A percentile compares a stretch with the other conserved stretches of the same genome.
Conservation (phyloP, 352 stramenopile genomes). For the Phytophthora agathidicida region DNA sequence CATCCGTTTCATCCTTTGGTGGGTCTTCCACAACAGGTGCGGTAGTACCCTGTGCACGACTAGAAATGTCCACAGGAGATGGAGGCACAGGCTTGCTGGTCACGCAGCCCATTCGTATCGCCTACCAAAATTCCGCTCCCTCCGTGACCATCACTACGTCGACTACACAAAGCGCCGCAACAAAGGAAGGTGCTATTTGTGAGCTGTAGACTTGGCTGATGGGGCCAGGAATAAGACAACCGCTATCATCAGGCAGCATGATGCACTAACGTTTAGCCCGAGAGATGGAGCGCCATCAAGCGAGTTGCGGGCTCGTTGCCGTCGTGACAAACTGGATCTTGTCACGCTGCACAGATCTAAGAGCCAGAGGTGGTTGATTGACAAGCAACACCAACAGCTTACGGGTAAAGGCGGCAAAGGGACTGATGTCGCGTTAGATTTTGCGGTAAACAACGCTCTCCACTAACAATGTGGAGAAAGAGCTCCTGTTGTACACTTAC, state of each 20-base stretch:
- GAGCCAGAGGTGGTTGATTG: slow-evolving; percentile 5
- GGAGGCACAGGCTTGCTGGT: slow-evolving; percentile 20
- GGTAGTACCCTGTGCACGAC: not conserved
- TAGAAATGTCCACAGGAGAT: slow-evolving; percentile 1
- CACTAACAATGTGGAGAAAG: too few species aligned
- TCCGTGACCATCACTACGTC: slow-evolving; percentile 24
- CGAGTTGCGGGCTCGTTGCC: not conserved
- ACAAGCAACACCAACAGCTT: not conserved
- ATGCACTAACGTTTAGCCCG: not conserved
- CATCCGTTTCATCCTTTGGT: not conserved
- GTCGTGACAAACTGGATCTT: not conserved
- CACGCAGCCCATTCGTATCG: slow-evolving; percentile 27
- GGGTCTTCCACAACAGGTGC: too few species aligned
- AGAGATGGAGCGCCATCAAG: not conserved
- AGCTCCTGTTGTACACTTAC: too few species aligned
- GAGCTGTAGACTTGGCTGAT: too few species aligned
- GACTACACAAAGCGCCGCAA: too few species aligned
- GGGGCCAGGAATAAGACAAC: slow-evolving; percentile 16
- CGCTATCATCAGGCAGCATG: not conserved
- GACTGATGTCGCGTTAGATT: too few species aligned
- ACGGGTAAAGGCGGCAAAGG: slow-evolving; percentile 8
- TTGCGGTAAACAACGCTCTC: too few species aligned
- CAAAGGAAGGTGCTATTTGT: slow-evolving; percentile 15
- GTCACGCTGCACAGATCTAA: slow-evolving; percentile 2
- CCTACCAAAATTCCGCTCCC: slow-evolving; percentile 2